phyloP scores from a whole-genome alignment of 805 yeast species.

The Yamadazyma philogaea region DNA sequence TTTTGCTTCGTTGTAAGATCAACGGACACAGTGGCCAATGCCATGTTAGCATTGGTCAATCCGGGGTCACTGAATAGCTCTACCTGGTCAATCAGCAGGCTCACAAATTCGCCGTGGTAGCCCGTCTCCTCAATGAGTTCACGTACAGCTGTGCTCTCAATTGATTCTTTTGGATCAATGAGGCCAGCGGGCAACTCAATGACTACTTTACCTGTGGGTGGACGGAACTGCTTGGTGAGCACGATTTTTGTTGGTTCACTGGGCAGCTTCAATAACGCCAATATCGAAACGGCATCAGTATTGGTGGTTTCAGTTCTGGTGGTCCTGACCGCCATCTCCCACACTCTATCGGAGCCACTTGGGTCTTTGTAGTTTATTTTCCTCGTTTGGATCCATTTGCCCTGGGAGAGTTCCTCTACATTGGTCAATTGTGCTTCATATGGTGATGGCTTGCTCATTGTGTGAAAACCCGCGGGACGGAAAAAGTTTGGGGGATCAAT shows the following conservation, averaged over 20 bases:
- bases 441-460: conserved; percentile 28
- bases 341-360: conserved; percentile 60
- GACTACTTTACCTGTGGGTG: conserved; percentile 85
- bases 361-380: conserved; percentile 74
- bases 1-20: conserved; percentile 69
- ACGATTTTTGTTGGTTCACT: conserved; percentile 45
- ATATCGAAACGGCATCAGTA: conserved; percentile 88
- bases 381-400: conserved; percentile 52
- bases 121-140: conserved; percentile 94
- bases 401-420: conserved; percentile 32
- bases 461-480: not conserved
- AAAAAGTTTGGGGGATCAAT: too few relatives aligned
- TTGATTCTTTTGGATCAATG: conserved; percentile 76
- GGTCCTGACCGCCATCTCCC: conserved; percentile 88
- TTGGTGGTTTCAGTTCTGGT: conserved; percentile 60
- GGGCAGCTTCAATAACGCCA: conserved; percentile 59
- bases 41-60: conserved; percentile 80
- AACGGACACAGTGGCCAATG: conserved; percentile 72
- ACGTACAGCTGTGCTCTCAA: conserved; percentile 78
- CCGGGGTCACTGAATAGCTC: conserved; percentile 76
- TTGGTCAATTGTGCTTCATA: conserved; percentile 31
- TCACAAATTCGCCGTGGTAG: conserved; percentile 61
- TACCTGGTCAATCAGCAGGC: conserved; percentile 24
- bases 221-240: conserved; percentile 87
- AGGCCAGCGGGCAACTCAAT: conserved; percentile 96